A percentile compares a stretch with the other conserved stretches of the same genome.
Evolutionary conservation across 352 stramenopile genomes (phyloP).

Genomic region (Phytophthora idaei): DNA sequence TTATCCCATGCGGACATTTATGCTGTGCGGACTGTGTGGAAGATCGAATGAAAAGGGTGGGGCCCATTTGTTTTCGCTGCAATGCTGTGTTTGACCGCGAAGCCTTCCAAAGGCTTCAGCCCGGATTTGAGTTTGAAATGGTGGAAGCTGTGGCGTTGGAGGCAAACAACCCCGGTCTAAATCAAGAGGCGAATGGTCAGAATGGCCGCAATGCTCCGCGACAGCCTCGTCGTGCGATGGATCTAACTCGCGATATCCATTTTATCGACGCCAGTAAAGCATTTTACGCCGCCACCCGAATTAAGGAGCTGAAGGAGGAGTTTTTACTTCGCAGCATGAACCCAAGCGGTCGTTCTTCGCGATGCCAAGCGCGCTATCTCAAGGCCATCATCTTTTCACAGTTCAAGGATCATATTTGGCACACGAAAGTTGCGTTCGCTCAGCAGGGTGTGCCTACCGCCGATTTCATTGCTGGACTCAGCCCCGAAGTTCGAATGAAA

Average conservation of each 20-base stretch:
- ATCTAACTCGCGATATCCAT: slow-evolving; percentile 44
- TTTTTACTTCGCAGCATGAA: slow-evolving; percentile 35
- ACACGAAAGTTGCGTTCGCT: slow-evolving; percentile 68
- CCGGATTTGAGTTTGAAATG: slow-evolving; percentile 79
- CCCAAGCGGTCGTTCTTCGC: slow-evolving; percentile 6
- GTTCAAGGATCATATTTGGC: slow-evolving; percentile 84
- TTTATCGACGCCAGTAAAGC: slow-evolving; percentile 75
- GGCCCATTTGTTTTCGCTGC: slow-evolving; percentile 64
- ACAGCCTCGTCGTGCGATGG: slow-evolving; percentile 38
- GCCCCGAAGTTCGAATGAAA: slow-evolving; percentile 51
- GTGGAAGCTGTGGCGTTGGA: slow-evolving; percentile 31
- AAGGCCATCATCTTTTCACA: slow-evolving; percentile 89
- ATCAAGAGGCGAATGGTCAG: slow-evolving; percentile 24
- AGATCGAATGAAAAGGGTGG: slow-evolving; percentile 54
- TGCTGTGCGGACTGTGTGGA: slow-evolving; percentile 94
- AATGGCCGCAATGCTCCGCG: slow-evolving; percentile 26
- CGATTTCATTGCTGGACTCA: slow-evolving; percentile 68
- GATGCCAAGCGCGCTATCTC: slow-evolving; percentile 39
- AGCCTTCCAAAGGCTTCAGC: slow-evolving; percentile 88
- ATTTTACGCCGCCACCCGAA: slow-evolving; percentile 67
- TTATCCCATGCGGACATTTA: slow-evolving; percentile 92
- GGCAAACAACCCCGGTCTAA: neutral
- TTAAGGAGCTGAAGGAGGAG: slow-evolving; percentile 70
- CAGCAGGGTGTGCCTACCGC: slow-evolving; percentile 68
- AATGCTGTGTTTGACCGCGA: slow-evolving; percentile 79